Conservation (phyloP, 2,329 filamentous ascomycete genomes). For the Monilinia polystroma region DNA sequence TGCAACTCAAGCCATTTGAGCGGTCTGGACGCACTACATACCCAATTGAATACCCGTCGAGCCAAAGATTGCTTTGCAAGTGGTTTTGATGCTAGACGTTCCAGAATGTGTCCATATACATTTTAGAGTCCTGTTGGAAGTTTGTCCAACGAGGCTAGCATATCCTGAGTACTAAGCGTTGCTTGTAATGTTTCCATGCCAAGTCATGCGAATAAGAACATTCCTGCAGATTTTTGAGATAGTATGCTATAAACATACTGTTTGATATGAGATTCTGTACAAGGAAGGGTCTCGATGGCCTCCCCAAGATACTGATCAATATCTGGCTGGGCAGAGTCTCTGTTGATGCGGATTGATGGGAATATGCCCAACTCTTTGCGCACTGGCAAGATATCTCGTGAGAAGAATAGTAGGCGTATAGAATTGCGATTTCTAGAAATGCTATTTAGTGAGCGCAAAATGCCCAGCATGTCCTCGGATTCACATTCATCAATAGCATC, state of each 20-base stretch:
- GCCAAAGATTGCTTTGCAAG: background rate
- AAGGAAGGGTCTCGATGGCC: conserved; percentile 18
- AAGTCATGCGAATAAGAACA: conserved; percentile 22
- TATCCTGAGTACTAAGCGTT: conserved; percentile 20
- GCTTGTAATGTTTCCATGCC: conserved; percentile 20
- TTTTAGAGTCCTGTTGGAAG: conserved; percentile 20
- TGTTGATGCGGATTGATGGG: conserved; percentile 14
- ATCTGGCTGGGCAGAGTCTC: conserved; percentile 3
- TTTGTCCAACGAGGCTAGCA: conserved; percentile 16
- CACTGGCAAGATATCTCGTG: conserved; percentile 17
- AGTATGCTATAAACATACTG: conserved; percentile 20
- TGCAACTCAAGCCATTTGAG: conserved; percentile 21
- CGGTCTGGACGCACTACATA: conserved; percentile 19
- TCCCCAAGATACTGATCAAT: conserved; percentile 19
- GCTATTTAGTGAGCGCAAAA: conserved; percentile 6
- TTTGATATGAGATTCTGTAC: conserved; percentile 19
- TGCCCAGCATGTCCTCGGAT: conserved; percentile 12
- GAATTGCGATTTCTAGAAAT: conserved; percentile 7
- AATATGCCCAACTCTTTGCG: conserved; percentile 14
- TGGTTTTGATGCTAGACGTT: conserved; percentile 16
- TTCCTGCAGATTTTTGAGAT: conserved; percentile 18
- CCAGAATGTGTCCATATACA: conserved; percentile 16
- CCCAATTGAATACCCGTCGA: conserved; percentile 18
- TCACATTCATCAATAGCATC: conserved; percentile 24
- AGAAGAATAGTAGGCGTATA: conserved; percentile 18